Conservation (phyloP, 23 red algal genomes). For the Pyropia haitanensis region DNA sequence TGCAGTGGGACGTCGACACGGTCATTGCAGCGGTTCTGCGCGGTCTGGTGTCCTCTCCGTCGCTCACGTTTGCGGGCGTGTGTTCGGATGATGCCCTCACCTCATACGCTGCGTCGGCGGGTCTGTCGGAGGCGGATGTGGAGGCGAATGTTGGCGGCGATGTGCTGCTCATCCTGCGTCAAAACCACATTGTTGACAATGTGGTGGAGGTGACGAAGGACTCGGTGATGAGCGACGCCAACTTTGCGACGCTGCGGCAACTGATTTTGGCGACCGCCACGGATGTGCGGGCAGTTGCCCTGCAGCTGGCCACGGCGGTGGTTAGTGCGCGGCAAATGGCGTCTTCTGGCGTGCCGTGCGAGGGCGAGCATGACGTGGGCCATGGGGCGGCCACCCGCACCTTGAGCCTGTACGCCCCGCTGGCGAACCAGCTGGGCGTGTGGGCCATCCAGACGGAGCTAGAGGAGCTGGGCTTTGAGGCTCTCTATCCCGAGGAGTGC, state of each 20-base stretch:
- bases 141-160: conserved; percentile 35
- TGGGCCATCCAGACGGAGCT: conserved; percentile 76
- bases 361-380: not conserved
- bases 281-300: conserved; percentile 57
- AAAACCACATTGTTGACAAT: conserved; percentile 20
- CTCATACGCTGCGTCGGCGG: not conserved
- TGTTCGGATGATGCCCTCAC: too few species aligned
- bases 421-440: conserved; percentile 75
- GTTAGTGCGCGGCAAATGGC: conserved; percentile 27
- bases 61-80: too few species aligned
- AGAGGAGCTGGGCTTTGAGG: conserved; percentile 76
- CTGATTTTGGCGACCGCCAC: conserved; percentile 30
- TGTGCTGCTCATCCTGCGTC: conserved; percentile 27
- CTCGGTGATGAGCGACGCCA: conserved; percentile 30
- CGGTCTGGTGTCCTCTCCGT: conserved; percentile 8
- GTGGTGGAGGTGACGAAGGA: conserved; percentile 31
- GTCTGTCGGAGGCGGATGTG: conserved; percentile 21
- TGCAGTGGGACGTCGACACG: conserved; percentile 84
- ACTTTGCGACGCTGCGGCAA: conserved; percentile 37
- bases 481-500: conserved; percentile 57
- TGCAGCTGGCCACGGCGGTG: conserved; percentile 47
- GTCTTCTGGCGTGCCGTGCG: too few species aligned
- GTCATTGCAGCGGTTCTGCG: conserved; percentile 66
- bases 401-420: conserved; percentile 63
- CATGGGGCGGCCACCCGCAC: conserved; percentile 25